phyloP scores from a whole-genome alignment of 176 grass and related monocot genomes.

The Carex myosuroides region DNA sequence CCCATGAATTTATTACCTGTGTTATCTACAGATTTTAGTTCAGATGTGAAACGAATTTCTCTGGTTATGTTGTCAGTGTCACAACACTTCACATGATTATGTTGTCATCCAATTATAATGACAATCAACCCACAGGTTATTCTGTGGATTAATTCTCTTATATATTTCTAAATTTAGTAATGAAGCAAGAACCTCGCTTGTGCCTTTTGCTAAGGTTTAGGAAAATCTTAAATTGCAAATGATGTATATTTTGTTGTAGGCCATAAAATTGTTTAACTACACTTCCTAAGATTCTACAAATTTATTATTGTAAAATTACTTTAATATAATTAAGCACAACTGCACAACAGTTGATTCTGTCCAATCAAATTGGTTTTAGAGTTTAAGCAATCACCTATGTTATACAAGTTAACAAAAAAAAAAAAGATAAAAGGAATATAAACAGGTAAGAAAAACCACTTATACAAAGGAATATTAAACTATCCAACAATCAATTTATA shows the following conservation, averaged over 20 bases:
- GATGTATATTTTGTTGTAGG: not conserved
- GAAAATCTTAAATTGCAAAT: not conserved
- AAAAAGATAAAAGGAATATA: not conserved
- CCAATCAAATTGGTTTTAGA: not conserved
- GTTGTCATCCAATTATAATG: not conserved
- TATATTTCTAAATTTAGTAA: not conserved
- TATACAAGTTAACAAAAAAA: not conserved
- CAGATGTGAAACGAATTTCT: not conserved
- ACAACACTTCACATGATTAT: not conserved
- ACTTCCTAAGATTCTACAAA: not conserved
- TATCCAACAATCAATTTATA: not conserved
- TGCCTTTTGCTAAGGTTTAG: not conserved
- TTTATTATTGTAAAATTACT: not conserved
- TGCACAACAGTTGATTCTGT: not conserved
- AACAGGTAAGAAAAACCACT: not conserved
- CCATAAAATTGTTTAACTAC: not conserved
- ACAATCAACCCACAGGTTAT: not conserved
- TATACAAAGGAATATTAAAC: not conserved
- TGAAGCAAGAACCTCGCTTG: not conserved
- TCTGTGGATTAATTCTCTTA: not conserved
- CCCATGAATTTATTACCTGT: constrained; percentile 51
- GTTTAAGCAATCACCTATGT: not conserved
- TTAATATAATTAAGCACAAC: not conserved
- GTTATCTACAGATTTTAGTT: not conserved
- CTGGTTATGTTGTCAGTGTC: not conserved